Percentiles rank a stretch among this genome's conserved stretches.
phyloP scores from a whole-genome alignment of 169 alveolate genomes.

The Plasmodium relictum region DNA sequence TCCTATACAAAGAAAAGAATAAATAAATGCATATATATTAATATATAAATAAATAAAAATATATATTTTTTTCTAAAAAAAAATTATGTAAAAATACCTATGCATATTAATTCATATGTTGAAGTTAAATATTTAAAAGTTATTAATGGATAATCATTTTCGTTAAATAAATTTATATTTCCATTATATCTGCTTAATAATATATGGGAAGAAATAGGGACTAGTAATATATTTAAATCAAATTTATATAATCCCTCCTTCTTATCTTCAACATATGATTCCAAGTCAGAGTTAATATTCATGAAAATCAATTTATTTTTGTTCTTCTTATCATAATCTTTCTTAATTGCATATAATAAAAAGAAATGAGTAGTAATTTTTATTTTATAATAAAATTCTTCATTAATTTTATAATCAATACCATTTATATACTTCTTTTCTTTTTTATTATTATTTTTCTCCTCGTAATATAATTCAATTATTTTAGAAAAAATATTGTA shows the following conservation, averaged over 20 bases:
- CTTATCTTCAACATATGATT: conserved; percentile 64
- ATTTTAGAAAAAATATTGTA: conserved; percentile 67
- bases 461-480: conserved; percentile 46
- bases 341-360: conserved; percentile 62
- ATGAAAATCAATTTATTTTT: conserved; percentile 63
- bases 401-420: conserved; percentile 46
- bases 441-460: not conserved
- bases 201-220: conserved; percentile 51
- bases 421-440: conserved; percentile 14
- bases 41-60: not conserved
- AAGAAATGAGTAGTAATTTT: conserved; percentile 54
- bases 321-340: conserved; percentile 62
- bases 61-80: not conserved
- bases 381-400: conserved; percentile 54
- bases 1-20: conserved; percentile 75
- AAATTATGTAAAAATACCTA: conserved; percentile 16
- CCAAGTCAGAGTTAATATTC: conserved; percentile 62
- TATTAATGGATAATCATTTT: conserved; percentile 55
- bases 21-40: not conserved
- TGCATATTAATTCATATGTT: conserved; percentile 52
- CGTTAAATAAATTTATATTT: conserved; percentile 51
- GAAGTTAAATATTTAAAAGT: conserved; percentile 53
- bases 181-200: conserved; percentile 43
- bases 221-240: conserved; percentile 29
- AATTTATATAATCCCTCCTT: conserved; percentile 16